Base-by-base conservation (phyloP, 257 asterid genomes). In the Henckelia pumila region DNA sequence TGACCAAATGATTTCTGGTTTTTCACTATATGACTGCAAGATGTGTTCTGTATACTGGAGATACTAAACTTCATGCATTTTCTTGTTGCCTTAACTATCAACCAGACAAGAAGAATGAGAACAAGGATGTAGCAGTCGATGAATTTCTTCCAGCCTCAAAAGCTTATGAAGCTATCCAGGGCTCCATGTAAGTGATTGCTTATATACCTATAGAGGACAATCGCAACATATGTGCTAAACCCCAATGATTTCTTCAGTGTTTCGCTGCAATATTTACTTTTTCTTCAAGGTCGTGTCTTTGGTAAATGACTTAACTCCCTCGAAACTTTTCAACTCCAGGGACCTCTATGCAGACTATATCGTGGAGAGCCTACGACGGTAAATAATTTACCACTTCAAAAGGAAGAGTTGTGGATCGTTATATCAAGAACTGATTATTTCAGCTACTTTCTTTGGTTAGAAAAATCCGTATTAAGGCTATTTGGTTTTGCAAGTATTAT, bases 41-140 rank as follows among this genome's bases (percentile, higher is more conserved):
- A 30, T 26, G 17, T 50, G 30, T 26, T 21, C 1, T 26, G 23
- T 50, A 9, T 11, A 40, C n/a, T 16, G 30, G 4, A 2, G 6
- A 14, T 24, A 67, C 17, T 58, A 68, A 2, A 19, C 20, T 33
- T 37, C 4, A 44, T 4, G 25, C 13, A n/a, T 19, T 50, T 59
- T 70, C 76, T 55, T 79, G 76, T 75, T 75, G 78, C 76, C 53
- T 47, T 17, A 13, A 26, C 20, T 65, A 7, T n/a, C 52, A 13
- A 64, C 53, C 52, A 86, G 94, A 86, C 80, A 86, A 86, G 88
- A 84, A 84, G 81, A 84, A 84, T 30, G 91, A 86, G 88, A 84
- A 86, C 83, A 86, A 86, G 68, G 88, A 86, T 75, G 91, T 86
- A 9, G 91, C 88, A 5, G 55, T 47, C 20, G 55, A 47, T 47